Percentiles rank a stretch among this genome's conserved stretches.
These are phyloP conservation scores for Aphanomyces cochlioides DNA, from an alignment of 352 stramenopile genomes.

Conservation along the genomic window DNA sequence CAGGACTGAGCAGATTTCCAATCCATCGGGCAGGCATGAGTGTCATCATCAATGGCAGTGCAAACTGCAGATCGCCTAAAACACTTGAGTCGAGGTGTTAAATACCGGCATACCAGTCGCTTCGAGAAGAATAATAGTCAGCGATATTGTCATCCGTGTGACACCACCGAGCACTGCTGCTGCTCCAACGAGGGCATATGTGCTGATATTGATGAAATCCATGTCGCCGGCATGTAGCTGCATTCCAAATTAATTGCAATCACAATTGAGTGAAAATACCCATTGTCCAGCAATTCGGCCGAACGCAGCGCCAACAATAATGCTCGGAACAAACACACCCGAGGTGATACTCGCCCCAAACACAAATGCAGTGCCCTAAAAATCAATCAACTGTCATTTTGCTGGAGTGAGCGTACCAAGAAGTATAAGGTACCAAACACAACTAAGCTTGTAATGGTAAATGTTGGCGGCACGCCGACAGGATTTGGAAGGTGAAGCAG, in stretches of 20 bases:
- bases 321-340: slow-evolving; percentile 25
- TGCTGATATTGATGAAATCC: slow-evolving; percentile 37
- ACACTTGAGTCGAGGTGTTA: slow-evolving; percentile 1
- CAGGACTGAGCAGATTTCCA: slow-evolving; percentile 81
- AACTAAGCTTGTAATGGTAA: slow-evolving; percentile 15
- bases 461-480: neutral
- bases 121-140: slow-evolving; percentile 91
- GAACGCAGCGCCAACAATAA: slow-evolving; percentile 20
- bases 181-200: slow-evolving; percentile 87
- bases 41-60: slow-evolving; percentile 89
- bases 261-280: neutral
- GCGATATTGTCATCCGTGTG: slow-evolving; percentile 88
- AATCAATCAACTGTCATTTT: neutral
- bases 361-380: slow-evolving; percentile 20
- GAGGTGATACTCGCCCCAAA: slow-evolving; percentile 21
- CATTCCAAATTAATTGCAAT: slow-evolving; percentile 1
- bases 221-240: slow-evolving; percentile 15
- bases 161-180: slow-evolving; percentile 87
- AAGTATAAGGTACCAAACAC: slow-evolving; percentile 16
- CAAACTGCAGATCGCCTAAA: slow-evolving; percentile 45
- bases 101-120: slow-evolving; percentile 61
- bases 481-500: slow-evolving; percentile 13
- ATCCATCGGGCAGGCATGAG: slow-evolving; percentile 85
- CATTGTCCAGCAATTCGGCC: slow-evolving; percentile 7
- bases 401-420: neutral